Conservation (phyloP, 768 basidiomycete species). For the Mycena capillaripes region DNA sequence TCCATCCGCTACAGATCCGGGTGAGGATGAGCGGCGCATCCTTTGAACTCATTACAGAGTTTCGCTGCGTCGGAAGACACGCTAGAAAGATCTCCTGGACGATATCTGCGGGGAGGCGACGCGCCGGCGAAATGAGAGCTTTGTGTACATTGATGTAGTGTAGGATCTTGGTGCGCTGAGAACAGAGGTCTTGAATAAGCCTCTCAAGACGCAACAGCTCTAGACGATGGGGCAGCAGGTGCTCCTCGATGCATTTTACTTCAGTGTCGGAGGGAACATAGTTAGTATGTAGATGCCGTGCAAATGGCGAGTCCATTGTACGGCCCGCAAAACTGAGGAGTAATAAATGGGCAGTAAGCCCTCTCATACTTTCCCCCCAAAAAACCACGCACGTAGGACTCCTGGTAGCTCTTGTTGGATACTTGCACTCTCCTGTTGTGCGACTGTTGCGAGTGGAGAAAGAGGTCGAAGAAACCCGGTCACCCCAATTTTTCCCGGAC, state of each 20-base stretch:
- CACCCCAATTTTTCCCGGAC: too few species aligned
- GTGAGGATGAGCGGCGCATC: constrained; percentile 41
- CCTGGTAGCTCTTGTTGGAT: too few species aligned
- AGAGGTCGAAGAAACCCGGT: too few species aligned
- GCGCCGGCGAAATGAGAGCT: constrained; percentile 41
- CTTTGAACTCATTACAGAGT: constrained; percentile 30
- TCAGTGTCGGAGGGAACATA: neutral
- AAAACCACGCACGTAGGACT: too few species aligned
- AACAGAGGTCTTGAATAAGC: neutral
- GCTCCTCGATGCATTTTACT: neutral
- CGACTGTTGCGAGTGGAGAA: too few species aligned
- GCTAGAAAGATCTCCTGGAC: constrained; percentile 43
- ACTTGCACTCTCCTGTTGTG: too few species aligned
- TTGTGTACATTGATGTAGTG: constrained; percentile 36
- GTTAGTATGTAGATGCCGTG: neutral
- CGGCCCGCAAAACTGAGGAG: too few species aligned
- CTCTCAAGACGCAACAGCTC: neutral
- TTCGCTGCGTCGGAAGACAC: constrained; percentile 38
- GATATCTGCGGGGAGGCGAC: constrained; percentile 40
- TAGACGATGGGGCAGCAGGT: neutral
- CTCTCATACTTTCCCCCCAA: too few species aligned
- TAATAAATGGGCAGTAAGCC: too few species aligned
- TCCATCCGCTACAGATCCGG: constrained; percentile 42
- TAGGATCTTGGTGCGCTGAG: neutral
- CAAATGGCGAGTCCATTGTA: neutral